These are phyloP conservation scores for Pichia manshurica DNA, from an alignment of 805 yeast species.

Conservation along the genomic window DNA sequence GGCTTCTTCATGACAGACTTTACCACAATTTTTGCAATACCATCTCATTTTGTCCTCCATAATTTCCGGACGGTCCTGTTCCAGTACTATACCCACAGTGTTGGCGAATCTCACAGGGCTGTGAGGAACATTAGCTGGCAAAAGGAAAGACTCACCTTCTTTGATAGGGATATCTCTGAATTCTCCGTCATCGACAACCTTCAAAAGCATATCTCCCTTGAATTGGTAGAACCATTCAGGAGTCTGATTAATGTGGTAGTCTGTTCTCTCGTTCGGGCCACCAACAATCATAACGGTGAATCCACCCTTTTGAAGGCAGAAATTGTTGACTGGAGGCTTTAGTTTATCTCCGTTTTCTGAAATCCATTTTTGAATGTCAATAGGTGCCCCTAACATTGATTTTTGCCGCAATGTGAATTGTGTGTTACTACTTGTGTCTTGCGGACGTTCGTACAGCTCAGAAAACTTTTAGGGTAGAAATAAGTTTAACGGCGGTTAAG, in stretches of 20 bases:
- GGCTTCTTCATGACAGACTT: slow-evolving; percentile 58
- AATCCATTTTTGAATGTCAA: slow-evolving; percentile 77
- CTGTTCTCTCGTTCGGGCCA: slow-evolving; percentile 92
- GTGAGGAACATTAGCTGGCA: slow-evolving; percentile 84
- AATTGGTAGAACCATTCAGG: slow-evolving; percentile 91
- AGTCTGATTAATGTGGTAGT: slow-evolving; percentile 87
- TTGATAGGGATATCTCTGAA: slow-evolving; percentile 69
- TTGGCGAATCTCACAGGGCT: slow-evolving; percentile 81
- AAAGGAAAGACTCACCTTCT: slow-evolving; percentile 84
- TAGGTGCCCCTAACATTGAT: slow-evolving; percentile 55
- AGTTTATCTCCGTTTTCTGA: slow-evolving; percentile 66
- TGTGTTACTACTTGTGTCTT: no score
- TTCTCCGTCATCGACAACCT: slow-evolving; percentile 73
- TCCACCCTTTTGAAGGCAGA: slow-evolving; percentile 84
- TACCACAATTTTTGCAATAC: slow-evolving; percentile 73
- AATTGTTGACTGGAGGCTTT: slow-evolving; percentile 91
- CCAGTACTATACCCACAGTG: slow-evolving; percentile 86
- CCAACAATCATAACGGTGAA: slow-evolving; percentile 94
- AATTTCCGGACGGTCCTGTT: slow-evolving; percentile 80
- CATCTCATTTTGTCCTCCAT: slow-evolving; percentile 72
- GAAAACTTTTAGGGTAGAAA: no score
- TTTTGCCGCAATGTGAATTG: background rate
- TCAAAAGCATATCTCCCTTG: slow-evolving; percentile 79
- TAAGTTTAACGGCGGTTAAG: no score
- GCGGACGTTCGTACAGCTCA: no score